Evolutionary conservation across 306 rosid species (phyloP).

Genomic region (Acmispon strigosus): DNA sequence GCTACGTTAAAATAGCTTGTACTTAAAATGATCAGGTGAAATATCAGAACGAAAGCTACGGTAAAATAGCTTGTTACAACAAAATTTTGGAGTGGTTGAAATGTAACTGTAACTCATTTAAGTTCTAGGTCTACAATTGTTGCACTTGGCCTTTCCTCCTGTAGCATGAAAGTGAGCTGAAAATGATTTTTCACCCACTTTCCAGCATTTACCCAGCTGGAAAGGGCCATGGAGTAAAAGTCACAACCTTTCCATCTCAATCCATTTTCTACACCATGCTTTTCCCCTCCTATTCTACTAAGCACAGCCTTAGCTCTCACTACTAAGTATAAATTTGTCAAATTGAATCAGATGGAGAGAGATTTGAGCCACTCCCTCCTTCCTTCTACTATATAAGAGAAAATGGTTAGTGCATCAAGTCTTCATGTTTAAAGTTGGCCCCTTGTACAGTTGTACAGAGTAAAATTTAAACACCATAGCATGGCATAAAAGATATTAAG

Average conservation of each 20-base stretch:
- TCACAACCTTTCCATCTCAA: background rate
- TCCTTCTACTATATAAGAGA: background rate
- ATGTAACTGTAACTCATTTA: background rate
- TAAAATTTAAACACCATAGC: background rate
- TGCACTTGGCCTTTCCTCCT: background rate
- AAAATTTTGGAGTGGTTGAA: background rate
- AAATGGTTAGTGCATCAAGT: background rate
- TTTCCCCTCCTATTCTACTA: background rate
- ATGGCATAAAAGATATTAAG: background rate
- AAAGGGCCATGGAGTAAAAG: background rate
- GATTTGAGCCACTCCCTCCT: background rate
- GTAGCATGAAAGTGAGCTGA: background rate
- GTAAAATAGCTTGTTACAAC: background rate
- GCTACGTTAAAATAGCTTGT: background rate
- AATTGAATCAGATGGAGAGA: background rate
- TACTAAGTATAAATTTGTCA: background rate
- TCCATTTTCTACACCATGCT: background rate
- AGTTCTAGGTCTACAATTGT: background rate
- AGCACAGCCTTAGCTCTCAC: background rate
- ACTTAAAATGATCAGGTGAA: slow-evolving; percentile 4
- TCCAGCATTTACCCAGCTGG: background rate
- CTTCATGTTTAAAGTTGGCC: background rate
- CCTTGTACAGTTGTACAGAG: background rate
- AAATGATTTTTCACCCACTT: background rate
- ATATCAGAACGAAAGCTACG: background rate